These are phyloP conservation scores for Sclerotinia spermophila DNA, from an alignment of 2,329 filamentous ascomycete species.

Conservation along the genomic window DNA sequence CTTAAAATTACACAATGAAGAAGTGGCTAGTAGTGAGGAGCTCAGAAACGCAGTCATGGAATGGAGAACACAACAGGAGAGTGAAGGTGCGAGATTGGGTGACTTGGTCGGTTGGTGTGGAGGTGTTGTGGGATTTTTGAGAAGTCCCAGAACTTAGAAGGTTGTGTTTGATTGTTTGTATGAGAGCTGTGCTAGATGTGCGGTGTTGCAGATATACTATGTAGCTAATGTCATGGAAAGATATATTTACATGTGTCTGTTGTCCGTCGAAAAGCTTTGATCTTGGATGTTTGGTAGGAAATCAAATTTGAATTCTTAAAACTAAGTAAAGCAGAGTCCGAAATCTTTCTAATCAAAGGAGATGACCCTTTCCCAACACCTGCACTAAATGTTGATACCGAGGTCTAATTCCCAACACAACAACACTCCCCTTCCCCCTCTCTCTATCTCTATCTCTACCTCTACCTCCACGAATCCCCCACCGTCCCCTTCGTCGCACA, in stretches of 20 bases:
- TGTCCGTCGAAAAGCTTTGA: background rate
- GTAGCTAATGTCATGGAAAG: background rate
- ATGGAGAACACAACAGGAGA: slow-evolving; percentile 71
- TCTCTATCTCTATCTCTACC: background rate
- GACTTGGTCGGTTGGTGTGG: slow-evolving; percentile 81
- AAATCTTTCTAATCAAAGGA: background rate
- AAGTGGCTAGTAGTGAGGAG: slow-evolving; percentile 44
- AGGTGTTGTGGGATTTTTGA: slow-evolving; percentile 79
- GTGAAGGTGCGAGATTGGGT: slow-evolving; percentile 67
- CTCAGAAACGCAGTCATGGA: slow-evolving; percentile 58
- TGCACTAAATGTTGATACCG: background rate
- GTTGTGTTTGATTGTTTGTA: background rate
- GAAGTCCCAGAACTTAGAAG: slow-evolving; percentile 43
- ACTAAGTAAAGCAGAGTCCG: background rate
- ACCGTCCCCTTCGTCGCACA: slow-evolving; percentile 30
- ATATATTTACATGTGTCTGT: background rate
- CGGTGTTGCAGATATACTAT: background rate
- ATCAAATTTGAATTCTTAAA: background rate
- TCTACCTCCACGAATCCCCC: slow-evolving; percentile 26
- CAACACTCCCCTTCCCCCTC: too few relatives aligned
- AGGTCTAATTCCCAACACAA: background rate
- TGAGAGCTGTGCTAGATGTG: background rate
- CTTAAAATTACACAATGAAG: slow-evolving; percentile 69
- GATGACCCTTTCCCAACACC: background rate
- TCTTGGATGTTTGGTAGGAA: background rate